These are phyloP conservation scores for Taiozyma sp. DNA, from an alignment of 1,139 yeast genomes.

Conservation along the genomic window DNA sequence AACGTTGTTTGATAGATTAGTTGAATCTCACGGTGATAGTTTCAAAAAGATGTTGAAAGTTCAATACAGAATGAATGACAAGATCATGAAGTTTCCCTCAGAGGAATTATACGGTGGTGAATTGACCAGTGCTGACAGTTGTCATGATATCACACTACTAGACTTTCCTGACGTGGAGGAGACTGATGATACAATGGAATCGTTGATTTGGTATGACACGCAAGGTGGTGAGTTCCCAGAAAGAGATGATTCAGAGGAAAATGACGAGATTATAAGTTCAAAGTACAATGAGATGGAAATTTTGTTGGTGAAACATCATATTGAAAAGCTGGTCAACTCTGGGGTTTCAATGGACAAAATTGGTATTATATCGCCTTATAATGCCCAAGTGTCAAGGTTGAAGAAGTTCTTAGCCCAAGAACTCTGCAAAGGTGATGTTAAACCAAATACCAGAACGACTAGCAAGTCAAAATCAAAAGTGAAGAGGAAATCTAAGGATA, in stretches of 20 bases:
- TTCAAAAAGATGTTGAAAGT: slow-evolving; percentile 54
- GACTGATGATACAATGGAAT: slow-evolving; percentile 35
- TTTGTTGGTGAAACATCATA: slow-evolving; percentile 50
- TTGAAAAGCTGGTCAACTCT: slow-evolving; percentile 38
- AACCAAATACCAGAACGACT: not conserved
- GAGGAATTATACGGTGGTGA: slow-evolving; percentile 54
- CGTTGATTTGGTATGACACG: slow-evolving; percentile 81
- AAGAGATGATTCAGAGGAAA: slow-evolving; percentile 29
- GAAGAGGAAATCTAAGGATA: not conserved
- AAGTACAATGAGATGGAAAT: slow-evolving; percentile 76
- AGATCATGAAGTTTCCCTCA: slow-evolving; percentile 80
- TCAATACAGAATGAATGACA: slow-evolving; percentile 83
- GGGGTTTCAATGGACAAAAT: slow-evolving; percentile 50
- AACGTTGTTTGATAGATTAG: slow-evolving; percentile 78
- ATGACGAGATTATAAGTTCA: slow-evolving; percentile 33
- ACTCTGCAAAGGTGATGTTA: slow-evolving; percentile 23
- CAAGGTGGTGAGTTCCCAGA: slow-evolving; percentile 85
- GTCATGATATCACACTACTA: slow-evolving; percentile 42
- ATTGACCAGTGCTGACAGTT: slow-evolving; percentile 58
- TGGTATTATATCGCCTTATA: slow-evolving; percentile 86
- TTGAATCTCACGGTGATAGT: slow-evolving; percentile 44
- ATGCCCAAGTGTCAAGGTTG: slow-evolving; percentile 71
- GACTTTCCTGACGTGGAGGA: slow-evolving; percentile 52
- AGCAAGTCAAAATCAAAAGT: not conserved
- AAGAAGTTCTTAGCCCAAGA: slow-evolving; percentile 37